These are phyloP conservation scores for Cicer bijugum DNA, from an alignment of 306 rosid species.

Conservation along the genomic window DNA sequence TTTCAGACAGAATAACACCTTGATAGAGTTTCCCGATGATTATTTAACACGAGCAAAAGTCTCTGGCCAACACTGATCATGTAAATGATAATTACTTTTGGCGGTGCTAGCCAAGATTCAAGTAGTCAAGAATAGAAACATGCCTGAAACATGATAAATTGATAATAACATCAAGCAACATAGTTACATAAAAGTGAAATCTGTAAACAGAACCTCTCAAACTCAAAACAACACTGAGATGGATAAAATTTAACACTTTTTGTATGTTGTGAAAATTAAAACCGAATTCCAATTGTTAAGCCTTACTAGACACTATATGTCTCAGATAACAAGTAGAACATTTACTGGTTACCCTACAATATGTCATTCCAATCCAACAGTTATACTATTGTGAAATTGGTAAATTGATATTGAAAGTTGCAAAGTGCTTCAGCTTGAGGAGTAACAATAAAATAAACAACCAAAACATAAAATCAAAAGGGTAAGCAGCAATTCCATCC, in stretches of 20 bases:
- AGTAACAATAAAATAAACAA: slow-evolving; percentile 3
- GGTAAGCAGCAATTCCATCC: slow-evolving; percentile 29
- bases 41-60: slow-evolving; percentile 20
- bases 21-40: slow-evolving; percentile 12
- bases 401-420: slow-evolving; percentile 26
- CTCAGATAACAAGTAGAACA: background rate
- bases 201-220: background rate
- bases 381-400: slow-evolving; percentile 37
- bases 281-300: slow-evolving; percentile 27
- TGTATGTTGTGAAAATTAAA: background rate
- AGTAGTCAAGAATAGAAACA: slow-evolving; percentile 27
- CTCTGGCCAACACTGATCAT: slow-evolving; percentile 23
- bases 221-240: background rate
- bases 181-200: slow-evolving; percentile 9
- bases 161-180: slow-evolving; percentile 14
- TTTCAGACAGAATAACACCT: slow-evolving; percentile 27
- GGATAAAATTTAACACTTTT: slow-evolving; percentile 13
- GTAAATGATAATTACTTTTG: background rate
- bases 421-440: slow-evolving; percentile 28
- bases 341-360: slow-evolving; percentile 12
- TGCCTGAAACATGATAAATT: slow-evolving; percentile 13
- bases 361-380: slow-evolving; percentile 17
- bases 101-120: slow-evolving; percentile 23
- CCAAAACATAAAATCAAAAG: slow-evolving; percentile 24
- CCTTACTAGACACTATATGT: background rate